Evolutionary conservation across 2,329 filamentous ascomycete species (phyloP).

Genomic region (Colletotrichum sp.): DNA sequence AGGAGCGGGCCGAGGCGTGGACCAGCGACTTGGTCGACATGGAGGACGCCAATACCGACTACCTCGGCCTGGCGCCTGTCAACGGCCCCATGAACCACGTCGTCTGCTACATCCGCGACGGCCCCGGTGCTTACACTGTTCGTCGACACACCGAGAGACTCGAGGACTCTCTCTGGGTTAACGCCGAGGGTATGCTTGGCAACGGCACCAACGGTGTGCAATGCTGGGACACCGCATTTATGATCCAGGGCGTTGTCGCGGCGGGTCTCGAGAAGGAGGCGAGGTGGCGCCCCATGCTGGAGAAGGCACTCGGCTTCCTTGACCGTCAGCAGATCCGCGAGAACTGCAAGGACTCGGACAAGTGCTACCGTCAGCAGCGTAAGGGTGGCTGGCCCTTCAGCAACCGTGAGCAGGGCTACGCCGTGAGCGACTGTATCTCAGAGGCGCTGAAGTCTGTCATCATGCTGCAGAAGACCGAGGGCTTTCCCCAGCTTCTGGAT

Average conservation of each 20-base stretch:
- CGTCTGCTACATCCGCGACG: conserved; percentile 83
- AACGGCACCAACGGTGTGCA: conserved; percentile 99
- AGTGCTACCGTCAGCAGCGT: conserved; percentile 86
- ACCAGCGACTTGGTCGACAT: conserved; percentile 83
- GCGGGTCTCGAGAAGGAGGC: conserved; percentile 79
- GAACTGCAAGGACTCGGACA: conserved; percentile 76
- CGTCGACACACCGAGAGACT: conserved; percentile 80
- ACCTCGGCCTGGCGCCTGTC: conserved; percentile 84
- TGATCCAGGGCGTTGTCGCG: conserved; percentile 82
- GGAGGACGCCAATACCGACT: conserved; percentile 94
- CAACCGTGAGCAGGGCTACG: conserved; percentile 90
- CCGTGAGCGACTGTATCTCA: conserved; percentile 91
- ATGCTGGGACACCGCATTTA: conserved; percentile 93
- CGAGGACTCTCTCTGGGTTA: conserved; percentile 90
- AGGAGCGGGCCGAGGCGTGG: conserved; percentile 78
- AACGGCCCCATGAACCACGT: conserved; percentile 92
- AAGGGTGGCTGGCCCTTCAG: conserved; percentile 98
- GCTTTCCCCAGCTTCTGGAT: conserved; percentile 76
- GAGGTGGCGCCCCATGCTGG: conserved; percentile 83
- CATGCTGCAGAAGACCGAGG: conserved; percentile 78
- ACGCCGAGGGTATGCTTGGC: conserved; percentile 88
- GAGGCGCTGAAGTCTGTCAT: conserved; percentile 90
- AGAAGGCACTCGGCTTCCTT: conserved; percentile 82
- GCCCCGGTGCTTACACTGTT: conserved; percentile 74
- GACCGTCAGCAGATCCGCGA: conserved; percentile 91